Base-by-base conservation (phyloP, 768 basidiomycete species). In the Russula griseocarnosa region DNA sequence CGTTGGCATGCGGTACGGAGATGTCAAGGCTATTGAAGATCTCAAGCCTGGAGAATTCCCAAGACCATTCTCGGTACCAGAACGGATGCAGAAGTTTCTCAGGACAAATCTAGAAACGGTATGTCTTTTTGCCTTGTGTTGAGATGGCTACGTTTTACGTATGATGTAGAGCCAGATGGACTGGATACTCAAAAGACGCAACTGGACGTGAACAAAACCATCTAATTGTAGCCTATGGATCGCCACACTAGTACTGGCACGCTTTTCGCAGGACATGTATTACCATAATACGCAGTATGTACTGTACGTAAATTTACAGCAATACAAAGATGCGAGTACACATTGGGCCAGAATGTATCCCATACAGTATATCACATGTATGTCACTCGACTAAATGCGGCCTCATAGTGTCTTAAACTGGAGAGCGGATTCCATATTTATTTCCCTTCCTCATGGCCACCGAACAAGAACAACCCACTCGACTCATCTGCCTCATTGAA, bases 141-240 rank as follows among this genome's bases (percentile, higher is more conserved):
- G 18, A 40, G 36, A 18, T 6, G n/a, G 14, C 7, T 40, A 32
- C 13, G 26, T 55, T 38, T 59, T 16, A 7, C 13, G 26, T 38
- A 32, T 14, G 44, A 47, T 38, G 22, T 26, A 64, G 63, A 64
- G 63, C 52, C 63, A 64, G 53, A 64, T 64, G 63, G 63, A 64
- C 30, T 64, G 58, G 63, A 64, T 64, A 49, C 63, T 64, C 58
- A 60, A 64, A 32, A 53, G 63, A 55, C 63, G 63, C 24, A 55
- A 60, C 22, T 60, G 63, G 52, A 54, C 58, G 3, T 64, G 46
- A 63, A 32, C 46, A 22, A 49, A 38, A 9, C 3, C 42, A 51
- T 63, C 24, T 28, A 53, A n/a, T 20, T 52, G 50, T 63, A 58
- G 20, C 32, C n/a, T 38, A 34, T 28, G 22, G 40, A 32, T 13